Base-by-base conservation (phyloP, 257 asterid genomes). In the Eucommia ulmoides region DNA sequence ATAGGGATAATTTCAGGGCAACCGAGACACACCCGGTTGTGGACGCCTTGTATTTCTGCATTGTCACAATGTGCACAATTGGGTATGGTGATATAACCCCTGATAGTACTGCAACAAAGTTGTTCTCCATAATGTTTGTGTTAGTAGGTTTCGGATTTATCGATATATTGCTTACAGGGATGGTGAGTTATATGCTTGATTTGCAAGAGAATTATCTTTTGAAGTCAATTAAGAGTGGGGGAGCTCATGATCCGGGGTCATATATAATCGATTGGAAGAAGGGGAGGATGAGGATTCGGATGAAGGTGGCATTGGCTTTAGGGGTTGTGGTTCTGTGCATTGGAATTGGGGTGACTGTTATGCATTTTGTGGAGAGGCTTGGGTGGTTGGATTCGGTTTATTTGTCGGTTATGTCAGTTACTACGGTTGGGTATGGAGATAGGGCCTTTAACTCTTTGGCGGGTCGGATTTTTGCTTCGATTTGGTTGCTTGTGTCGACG, bases 81-180 rank as follows among this genome's bases (percentile, higher is more conserved):
- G 98, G 98, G 4, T 89, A 85, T 53, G 98, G 98, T 20, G 98
- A 89, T 63, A 89, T 89, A 65, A 82, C 93, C 19, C 97, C 97
- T 53, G 73, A 56, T 59, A 85, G 77, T 60, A 22, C 75, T 10
- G 59, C 79, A 1, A 74, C 98, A 0, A 89, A 89, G 67, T 14
- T 89, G 74, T 89, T 89, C 45, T 78, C 98, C 5, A 78, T 89
- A 56, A 54, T 77, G 51, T 89, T 89, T 62, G 98, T 89, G 66
- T 86, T 85, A 41, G 87, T 89, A 52, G 98, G 98, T 1, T 85
- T 89, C 45, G 98, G 98, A 20, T 89, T 89, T 65, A 61, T 89
- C 18, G 98, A 89, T 53, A 85, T 89, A 51, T 74, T 80, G 67
- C 74, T 89, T 12, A 60, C 74, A 65, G 96, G 96, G 59, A 85